Evolutionary conservation across 495 filamentous ascomycete genomes (phyloP), one percentile per base, ranked within the genome.

Genomic region (Penicillium alfredii): DNA sequence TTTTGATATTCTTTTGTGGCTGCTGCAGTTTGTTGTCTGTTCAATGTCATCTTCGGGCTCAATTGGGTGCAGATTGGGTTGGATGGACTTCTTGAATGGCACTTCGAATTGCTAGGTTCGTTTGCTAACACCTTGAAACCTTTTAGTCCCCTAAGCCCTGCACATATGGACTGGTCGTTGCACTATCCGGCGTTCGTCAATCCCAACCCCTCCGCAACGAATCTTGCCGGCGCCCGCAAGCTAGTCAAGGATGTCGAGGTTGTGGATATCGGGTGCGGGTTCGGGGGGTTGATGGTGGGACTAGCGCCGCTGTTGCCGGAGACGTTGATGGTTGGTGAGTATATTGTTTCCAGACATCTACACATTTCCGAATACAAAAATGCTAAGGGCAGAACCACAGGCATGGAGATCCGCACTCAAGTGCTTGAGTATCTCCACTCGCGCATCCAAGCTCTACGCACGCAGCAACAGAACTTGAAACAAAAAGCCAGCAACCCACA

Each of bases 241-340:
- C 52, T 88, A 17, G 63, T 66, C 13, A 78, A 82, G 47, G 68
- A 82, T 35, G 80, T 98, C 11, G 87, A 94, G 51, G 76, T 98
- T n/a, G 89, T 87, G 35, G 92, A 98, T 68, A 95, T 98, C 44
- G 92, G 92, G 9, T 98, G 92, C 56, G 92, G 92, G 12, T 98
- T 89, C 58, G 92, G 92, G 17, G 92, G 92, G 7, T 65, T 98
- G 38, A 73, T 95, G 8, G 80, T 97, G 37, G 89, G 86, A 4
- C 73, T 98, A 13, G 81, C 84, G 8, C 86, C 87, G 4, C 64
- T 78, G 10, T 61, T 97, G 38, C 92, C 92, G 18, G 71, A 89
- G 28, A 87, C 81, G 9, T 65, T 95, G 46, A 76, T 96, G 45
- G 58, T 97, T 30, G 88, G 86, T 80, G 55, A 35, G 70, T 63